Percentiles rank a stretch among this genome's conserved stretches.
Conservation (phyloP, 2,329 filamentous ascomycete genomes). For the Sporothrix mexicana region DNA sequence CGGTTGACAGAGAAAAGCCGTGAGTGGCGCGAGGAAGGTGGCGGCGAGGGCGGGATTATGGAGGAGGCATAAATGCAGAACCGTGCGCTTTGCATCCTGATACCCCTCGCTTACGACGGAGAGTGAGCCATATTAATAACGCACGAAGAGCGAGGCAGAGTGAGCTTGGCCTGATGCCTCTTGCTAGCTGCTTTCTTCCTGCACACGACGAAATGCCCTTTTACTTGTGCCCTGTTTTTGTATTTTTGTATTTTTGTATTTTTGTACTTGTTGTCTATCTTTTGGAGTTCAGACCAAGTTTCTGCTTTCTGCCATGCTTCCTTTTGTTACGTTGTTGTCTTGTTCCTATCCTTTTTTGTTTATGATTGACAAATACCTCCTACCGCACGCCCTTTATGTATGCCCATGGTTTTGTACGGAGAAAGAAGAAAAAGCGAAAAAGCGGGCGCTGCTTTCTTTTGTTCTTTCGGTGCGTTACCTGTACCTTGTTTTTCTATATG, state of each 20-base stretch:
- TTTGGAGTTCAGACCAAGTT: background rate
- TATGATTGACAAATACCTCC: constrained; percentile 12
- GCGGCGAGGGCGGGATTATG: constrained; percentile 70
- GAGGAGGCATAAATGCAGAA: constrained; percentile 57
- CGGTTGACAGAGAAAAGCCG: constrained; percentile 80
- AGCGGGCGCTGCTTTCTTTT: background rate
- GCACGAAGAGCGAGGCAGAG: background rate
- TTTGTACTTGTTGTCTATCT: background rate
- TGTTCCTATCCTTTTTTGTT: background rate
- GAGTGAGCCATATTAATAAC: constrained; percentile 1
- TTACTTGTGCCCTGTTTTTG: background rate
- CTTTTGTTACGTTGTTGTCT: background rate
- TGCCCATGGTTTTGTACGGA: background rate
- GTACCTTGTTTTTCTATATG: background rate
- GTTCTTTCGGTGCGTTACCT: background rate
- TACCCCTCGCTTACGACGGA: background rate
- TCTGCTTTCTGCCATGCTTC: constrained; percentile 2
- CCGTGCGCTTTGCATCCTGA: no score
- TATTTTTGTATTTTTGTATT: background rate
- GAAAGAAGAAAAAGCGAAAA: background rate
- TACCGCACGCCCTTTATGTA: constrained; percentile 19
- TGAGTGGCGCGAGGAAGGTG: constrained; percentile 88
- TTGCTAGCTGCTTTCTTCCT: background rate
- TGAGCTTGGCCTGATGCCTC: no score
- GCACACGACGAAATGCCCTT: constrained; percentile 26